Percentiles rank a stretch among this genome's conserved stretches.
Conservation (phyloP, 192 early-diverging fungal species). For the Backusella sp. region DNA sequence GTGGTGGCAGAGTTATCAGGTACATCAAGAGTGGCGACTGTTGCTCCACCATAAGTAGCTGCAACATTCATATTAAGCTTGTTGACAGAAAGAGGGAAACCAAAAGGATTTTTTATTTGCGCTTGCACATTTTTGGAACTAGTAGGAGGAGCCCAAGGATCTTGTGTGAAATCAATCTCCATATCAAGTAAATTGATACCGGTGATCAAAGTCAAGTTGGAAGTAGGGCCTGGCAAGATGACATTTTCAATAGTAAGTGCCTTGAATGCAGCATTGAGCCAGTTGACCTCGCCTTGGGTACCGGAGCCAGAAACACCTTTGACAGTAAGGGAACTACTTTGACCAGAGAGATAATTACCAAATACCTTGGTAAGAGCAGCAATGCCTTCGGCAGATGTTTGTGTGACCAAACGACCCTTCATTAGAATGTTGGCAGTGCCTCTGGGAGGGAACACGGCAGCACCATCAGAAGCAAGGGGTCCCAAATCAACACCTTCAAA, state of each 20-base stretch:
- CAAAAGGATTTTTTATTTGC: slow-evolving; percentile 37
- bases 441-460: slow-evolving; percentile 22
- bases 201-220: slow-evolving; percentile 38
- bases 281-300: slow-evolving; percentile 32
- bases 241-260: slow-evolving; percentile 34
- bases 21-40: slow-evolving; percentile 28
- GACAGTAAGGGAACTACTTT: slow-evolving; percentile 27
- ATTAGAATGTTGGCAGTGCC: slow-evolving; percentile 40
- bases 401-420: slow-evolving; percentile 50
- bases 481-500: slow-evolving; percentile 44
- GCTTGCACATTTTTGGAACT: slow-evolving; percentile 41
- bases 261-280: slow-evolving; percentile 47
- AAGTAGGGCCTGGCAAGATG: slow-evolving; percentile 30
- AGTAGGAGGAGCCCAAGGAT: slow-evolving; percentile 43
- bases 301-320: slow-evolving; percentile 30
- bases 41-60: slow-evolving; percentile 16
- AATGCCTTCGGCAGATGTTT: slow-evolving; percentile 42
- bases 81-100: slow-evolving; percentile 36
- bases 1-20: slow-evolving; percentile 31
- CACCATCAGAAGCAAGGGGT: slow-evolving; percentile 47
- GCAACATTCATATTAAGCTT: slow-evolving; percentile 30
- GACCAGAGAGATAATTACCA: slow-evolving; percentile 47
- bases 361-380: slow-evolving; percentile 47
- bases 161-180: slow-evolving; percentile 47
- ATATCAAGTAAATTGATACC: slow-evolving; percentile 38